Conservation (phyloP, 2,329 filamentous ascomycete genomes). For the Alternaria sp. region DNA sequence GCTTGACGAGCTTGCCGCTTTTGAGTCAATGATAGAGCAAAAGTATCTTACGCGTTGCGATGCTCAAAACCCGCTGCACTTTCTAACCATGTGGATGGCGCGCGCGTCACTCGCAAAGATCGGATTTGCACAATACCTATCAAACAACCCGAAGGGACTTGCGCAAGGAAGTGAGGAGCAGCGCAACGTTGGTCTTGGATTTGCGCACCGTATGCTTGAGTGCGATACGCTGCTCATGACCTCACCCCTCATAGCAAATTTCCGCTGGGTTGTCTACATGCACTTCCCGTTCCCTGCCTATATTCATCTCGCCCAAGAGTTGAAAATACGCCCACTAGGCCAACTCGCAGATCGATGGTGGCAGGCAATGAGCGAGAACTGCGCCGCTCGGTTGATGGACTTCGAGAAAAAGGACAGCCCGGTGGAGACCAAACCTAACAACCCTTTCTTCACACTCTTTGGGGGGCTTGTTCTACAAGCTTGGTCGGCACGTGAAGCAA, state of each 20-base stretch:
- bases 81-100: slow-evolving; percentile 56
- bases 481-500: slow-evolving; percentile 24
- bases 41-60: slow-evolving; percentile 47
- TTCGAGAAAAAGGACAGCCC: slow-evolving; percentile 19
- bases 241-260: slow-evolving; percentile 52
- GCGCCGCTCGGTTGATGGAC: slow-evolving; percentile 44
- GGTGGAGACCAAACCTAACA: slow-evolving; percentile 17
- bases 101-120: slow-evolving; percentile 56
- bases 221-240: slow-evolving; percentile 55
- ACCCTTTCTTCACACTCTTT: slow-evolving; percentile 51
- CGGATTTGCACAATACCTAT: slow-evolving; percentile 58
- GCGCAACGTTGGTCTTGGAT: slow-evolving; percentile 33
- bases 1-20: slow-evolving; percentile 34
- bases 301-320: slow-evolving; percentile 53
- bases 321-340: slow-evolving; percentile 47
- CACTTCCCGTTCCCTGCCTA: slow-evolving; percentile 60
- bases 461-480: slow-evolving; percentile 64
- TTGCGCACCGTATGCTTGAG: slow-evolving; percentile 52
- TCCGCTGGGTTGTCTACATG: slow-evolving; percentile 51
- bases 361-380: slow-evolving; percentile 56
- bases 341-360: slow-evolving; percentile 49
- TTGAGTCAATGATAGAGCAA: slow-evolving; percentile 50
- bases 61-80: slow-evolving; percentile 42
- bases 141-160: slow-evolving; percentile 36
- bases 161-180: slow-evolving; percentile 25